Evolutionary conservation across 345 rosid genomes (phyloP), one percentile per base, ranked within the genome.

Genomic region (Hypericum androsaemum): DNA sequence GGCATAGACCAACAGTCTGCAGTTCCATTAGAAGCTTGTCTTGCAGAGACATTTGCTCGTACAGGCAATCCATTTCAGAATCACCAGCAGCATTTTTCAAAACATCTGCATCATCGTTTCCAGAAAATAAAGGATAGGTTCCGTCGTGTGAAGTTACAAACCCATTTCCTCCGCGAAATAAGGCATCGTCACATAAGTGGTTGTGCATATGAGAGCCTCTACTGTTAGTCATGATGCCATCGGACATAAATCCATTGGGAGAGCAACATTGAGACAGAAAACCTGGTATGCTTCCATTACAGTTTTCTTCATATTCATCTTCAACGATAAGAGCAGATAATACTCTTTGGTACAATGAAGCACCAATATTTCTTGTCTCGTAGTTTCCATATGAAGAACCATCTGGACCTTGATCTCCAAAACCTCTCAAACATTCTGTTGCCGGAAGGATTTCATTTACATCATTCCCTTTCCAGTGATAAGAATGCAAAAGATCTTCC

Each of bases 261-360:
- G 56, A 43, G 40, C 41, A 63, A 45, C 63, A 75, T 54, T 51
- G 68, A 58, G 10, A 39, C 39, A 53, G 77, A 59, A 60, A 52
- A 60, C 57, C 70, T 37, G 48, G 17, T 50, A 45, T 43, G 57
- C 68, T 63, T 54, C 68, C 73, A 48, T 50, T 72, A 52, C 16
- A 54, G 43, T 50, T 66, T 11, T 63, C 74, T 60, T 61, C 71
- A 48, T 47, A 48, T 64, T 68, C 82, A 42, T 72, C 86, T 63
- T 74, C 86, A 32, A 68, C 52, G 57, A 80, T 72, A 44, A 80
- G 64, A 56, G 80, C 74, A 37, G 86, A 76, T 59, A 80, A 50
- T 41, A 80, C 72, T 71, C 82, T 77, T 66, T 72, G 78, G 65
- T 77, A 77, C 22, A 80, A 65, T 39, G 86, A 80, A 43, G 69